Percentiles rank a stretch among this genome's conserved stretches.
phyloP scores from a whole-genome alignment of 139 green algal genomes.

The Desmodesmus armatus region DNA sequence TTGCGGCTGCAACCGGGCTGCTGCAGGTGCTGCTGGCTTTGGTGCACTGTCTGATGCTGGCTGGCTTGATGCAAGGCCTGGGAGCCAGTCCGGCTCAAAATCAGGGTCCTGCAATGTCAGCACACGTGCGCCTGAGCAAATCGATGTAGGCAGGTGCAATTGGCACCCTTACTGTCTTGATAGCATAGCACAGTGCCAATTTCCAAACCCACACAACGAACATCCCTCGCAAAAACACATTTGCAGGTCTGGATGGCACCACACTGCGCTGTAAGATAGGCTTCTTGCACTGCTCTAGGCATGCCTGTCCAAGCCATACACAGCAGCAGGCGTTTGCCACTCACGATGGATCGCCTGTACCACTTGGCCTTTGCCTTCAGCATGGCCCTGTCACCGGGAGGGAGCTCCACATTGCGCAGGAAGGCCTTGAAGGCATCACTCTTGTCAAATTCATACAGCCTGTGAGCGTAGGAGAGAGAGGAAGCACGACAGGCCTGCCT shows the following conservation, averaged over 20 bases:
- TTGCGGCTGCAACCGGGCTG: neutral
- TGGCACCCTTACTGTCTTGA: too few relatives aligned
- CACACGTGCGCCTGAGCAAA: too few relatives aligned
- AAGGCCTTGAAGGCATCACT: constrained; percentile 25
- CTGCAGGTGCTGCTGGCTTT: neutral
- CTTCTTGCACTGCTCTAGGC: neutral
- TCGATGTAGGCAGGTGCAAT: too few relatives aligned
- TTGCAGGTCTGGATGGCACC: too few relatives aligned
- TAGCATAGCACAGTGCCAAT: too few relatives aligned
- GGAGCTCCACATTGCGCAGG: constrained; percentile 41
- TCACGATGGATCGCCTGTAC: constrained; percentile 34
- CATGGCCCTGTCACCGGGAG: constrained; percentile 14
- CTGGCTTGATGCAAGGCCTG: neutral
- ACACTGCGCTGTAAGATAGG: too few relatives aligned
- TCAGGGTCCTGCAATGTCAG: constrained; percentile 37
- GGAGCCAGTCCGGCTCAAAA: constrained; percentile 35
- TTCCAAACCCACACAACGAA: too few relatives aligned
- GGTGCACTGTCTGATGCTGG: neutral
- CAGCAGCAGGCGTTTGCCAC: neutral
- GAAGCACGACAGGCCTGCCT: too few relatives aligned
- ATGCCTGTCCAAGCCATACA: neutral
- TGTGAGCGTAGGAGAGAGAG: too few relatives aligned
- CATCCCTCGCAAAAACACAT: too few relatives aligned
- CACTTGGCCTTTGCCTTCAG: constrained; percentile 28
- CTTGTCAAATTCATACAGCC: constrained; percentile 33